Evolutionary conservation across 352 stramenopile genomes (phyloP), one percentile per base, ranked within the genome.

Genomic region (Pythium phragmiticola): DNA sequence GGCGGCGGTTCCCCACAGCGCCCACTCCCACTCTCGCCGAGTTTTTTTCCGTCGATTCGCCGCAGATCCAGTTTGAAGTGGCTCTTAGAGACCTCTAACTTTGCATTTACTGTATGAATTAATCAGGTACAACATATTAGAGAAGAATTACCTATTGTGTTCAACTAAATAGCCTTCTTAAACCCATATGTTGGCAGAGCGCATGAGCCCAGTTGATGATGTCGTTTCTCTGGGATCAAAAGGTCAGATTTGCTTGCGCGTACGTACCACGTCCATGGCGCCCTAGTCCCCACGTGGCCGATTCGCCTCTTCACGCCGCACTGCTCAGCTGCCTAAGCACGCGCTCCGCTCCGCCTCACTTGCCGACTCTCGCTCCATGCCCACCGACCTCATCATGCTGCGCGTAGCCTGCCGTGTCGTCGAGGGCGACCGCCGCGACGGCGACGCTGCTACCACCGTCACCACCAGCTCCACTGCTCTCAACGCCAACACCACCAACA

Each of bases 371-470:
- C 37, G 17, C 36, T 47, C 37, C 19, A 71, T 71, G 64, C 57
- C 55, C 34, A 61, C 45, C 42, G 69, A 79, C 47, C 73, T 79
- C 23, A 57, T 65, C 45, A 49, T 77, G 55, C 56, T 77, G 57
- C 66, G 59, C 43, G 63, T 77, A 47, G 73, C 64, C 21, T 74
- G 63, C 58, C 69, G 73, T 34, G 65, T 77, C 11, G 70, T 80
- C 45, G 70, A 80, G 48, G 62, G 53, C 54, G 26, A 17, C 41
- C 16, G 12, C 54, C 16, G 30, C 41, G 19, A 45, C 23, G 17
- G 17, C 26, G 26, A 36, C 54, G 17, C 39, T 7, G 19, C 39
- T 17, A 45, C 16, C 37, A 23, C 37, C n/a, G 37, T 2, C 12
- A 2, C 14, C 53, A 30, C 8, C 11, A 30, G 17, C 3, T 36